Evolutionary conservation across 306 rosid species (phyloP), one percentile per base, ranked within the genome.

Genomic region (Casuarina equisetifolia): DNA sequence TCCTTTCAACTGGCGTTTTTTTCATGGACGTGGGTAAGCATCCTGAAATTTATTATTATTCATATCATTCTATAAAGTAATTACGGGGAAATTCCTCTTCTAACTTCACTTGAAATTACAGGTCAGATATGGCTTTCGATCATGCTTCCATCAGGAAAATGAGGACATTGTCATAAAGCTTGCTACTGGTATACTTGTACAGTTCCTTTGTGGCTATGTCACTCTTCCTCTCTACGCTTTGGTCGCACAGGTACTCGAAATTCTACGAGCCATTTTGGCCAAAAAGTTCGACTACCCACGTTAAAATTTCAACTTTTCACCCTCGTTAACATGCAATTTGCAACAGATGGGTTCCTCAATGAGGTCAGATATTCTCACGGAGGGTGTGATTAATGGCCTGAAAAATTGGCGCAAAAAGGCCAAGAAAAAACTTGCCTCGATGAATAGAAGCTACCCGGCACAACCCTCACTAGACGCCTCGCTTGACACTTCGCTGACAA

Each of bases 141-240:
- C 94, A 75, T 90, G 94, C 85, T 90, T 86, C 77, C 94, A 90
- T 45, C 32, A 45, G 51, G 57, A 74, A 40, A 87, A 82, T 16
- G 86, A 82, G 71, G 82, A 84, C 74, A 84, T 85, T 15, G 64
- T 80, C 17, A 85, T 82, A 80, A 81, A 86, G 78, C 74, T 87
- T 20, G 80, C 67, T 32, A 79, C 82, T 82, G 88, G 87, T 46
- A 53, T 87, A 32, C 19, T 66, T 1, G 84, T 84, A n/a, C 90
- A 87, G 72, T 43, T 90, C 76, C 88, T 90, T 1, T 80, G 89
- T 77, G 90, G 86, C 72, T 90, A 90, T 68, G 87, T 90, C 45
- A 90, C 91, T 36, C 78, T 90, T 13, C 94, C 94, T 50, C 89
- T 88, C 70, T 90, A 90, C 59, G 94, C 90, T 71, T 68, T 90